Percentiles rank a stretch among this genome's conserved stretches.
These are phyloP conservation scores for Suhomyces sp. DNA, from an alignment of 805 yeast genomes.

Conservation along the genomic window DNA sequence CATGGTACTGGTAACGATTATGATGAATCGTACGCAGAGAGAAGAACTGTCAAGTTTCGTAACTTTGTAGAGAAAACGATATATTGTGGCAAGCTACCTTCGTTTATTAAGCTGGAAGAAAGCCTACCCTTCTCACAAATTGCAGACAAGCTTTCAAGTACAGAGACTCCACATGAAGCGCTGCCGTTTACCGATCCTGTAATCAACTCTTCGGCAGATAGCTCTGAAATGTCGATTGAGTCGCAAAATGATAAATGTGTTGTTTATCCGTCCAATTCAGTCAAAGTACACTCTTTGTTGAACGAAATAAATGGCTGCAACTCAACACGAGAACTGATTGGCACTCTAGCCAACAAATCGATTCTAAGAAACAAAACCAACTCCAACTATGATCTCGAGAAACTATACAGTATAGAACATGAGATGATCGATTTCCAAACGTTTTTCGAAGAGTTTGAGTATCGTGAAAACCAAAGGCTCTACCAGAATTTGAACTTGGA, in stretches of 20 bases:
- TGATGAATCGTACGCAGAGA: no score
- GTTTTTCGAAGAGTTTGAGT: conserved; percentile 8
- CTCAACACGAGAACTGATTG: background rate
- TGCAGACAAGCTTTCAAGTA: background rate
- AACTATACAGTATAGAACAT: background rate
- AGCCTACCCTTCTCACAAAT: background rate
- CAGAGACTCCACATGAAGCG: background rate
- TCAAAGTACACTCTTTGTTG: background rate
- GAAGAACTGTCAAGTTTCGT: conserved; percentile 13
- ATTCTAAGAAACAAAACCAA: conserved; percentile 27
- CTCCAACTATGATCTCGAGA: conserved; percentile 21
- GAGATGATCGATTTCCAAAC: conserved; percentile 7
- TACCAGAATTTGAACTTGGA: conserved; percentile 4
- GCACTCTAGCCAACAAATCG: conserved; percentile 10
- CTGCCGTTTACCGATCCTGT: background rate
- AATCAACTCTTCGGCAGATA: background rate
- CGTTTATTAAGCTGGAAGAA: background rate
- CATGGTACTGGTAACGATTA: no score
- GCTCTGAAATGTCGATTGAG: background rate
- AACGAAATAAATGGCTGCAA: background rate
- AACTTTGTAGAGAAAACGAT: conserved; percentile 14
- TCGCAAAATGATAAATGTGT: background rate
- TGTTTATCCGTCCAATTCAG: background rate
- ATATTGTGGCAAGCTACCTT: conserved; percentile 10
- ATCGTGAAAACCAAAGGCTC: conserved; percentile 3